These are phyloP conservation scores for Fereydounia khargensis DNA, from an alignment of 1,284 basidiomycete genomes.

Conservation along the genomic window DNA sequence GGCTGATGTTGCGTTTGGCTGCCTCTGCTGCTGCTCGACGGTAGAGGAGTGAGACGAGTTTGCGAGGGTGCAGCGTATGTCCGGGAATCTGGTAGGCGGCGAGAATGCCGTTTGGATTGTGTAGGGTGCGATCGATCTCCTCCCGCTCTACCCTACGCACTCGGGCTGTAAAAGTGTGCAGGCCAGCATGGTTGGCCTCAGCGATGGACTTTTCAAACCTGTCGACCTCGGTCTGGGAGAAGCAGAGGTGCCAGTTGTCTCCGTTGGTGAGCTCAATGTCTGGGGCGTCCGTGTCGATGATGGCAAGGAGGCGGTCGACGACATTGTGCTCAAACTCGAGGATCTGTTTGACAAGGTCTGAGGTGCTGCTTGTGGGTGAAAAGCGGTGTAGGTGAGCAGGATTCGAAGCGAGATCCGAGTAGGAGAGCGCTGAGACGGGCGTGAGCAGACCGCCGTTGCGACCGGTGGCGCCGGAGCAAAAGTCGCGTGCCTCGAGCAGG, in stretches of 20 bases:
- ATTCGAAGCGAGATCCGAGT: conserved; percentile 25
- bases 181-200: conserved; percentile 4
- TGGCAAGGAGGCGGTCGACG: conserved; percentile 6
- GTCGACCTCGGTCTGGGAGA: conserved; percentile 14
- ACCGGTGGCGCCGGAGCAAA: conserved; percentile 41
- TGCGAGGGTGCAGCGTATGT: conserved; percentile 28
- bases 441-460: conserved; percentile 47
- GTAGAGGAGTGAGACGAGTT: conserved; percentile 21
- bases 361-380: conserved; percentile 1
- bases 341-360: conserved; percentile 16
- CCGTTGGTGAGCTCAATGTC: conserved; percentile 16
- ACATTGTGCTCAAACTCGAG: conserved; percentile 22
- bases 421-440: conserved; percentile 31
- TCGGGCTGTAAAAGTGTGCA: conserved; percentile 7
- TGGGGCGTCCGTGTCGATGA: conserved; percentile 7
- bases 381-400: conserved; percentile 13
- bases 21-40: conserved; percentile 4
- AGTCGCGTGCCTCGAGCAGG: conserved; percentile 31
- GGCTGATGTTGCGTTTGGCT: conserved; percentile 1
- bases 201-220: conserved; percentile 19
- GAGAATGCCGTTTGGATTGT: conserved; percentile 4
- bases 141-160: conserved; percentile 16
- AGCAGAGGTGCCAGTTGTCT: conserved; percentile 38
- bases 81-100: conserved; percentile 39
- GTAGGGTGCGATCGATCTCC: conserved; percentile 20